Evolutionary conservation across 2,329 filamentous ascomycete genomes (phyloP).

Genomic region (Fusarium hainanense): DNA sequence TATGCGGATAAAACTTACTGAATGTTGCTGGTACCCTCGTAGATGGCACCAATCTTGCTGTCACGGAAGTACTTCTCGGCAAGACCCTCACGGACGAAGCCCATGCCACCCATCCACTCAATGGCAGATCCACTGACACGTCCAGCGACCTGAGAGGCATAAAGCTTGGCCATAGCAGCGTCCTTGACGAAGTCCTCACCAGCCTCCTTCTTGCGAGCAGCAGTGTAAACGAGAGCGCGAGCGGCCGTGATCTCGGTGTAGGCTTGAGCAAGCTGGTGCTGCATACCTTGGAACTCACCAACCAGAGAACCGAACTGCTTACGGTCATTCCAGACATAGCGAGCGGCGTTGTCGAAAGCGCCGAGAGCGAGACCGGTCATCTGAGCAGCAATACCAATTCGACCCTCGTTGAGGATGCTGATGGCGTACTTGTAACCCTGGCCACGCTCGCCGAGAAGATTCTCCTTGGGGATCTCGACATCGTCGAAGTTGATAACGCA

Average conservation of each 20-base stretch:
- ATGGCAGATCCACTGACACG: conserved; percentile 86
- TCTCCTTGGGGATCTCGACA: conserved; percentile 87
- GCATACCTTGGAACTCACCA: conserved; percentile 98
- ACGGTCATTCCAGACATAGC: conserved; percentile 97
- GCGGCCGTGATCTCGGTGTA: conserved; percentile 95
- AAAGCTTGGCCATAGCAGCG: conserved; percentile 98
- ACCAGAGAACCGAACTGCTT: conserved; percentile 95
- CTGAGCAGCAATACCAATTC: conserved; percentile 97
- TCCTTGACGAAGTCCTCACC: conserved; percentile 95
- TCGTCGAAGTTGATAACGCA: conserved; percentile 99
- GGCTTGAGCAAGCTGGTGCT: conserved; percentile 96
- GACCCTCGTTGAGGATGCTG: conserved; percentile 90
- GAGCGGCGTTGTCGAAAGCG: conserved; percentile 91
- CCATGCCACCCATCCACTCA: conserved; percentile 99
- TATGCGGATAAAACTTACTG: conserved; percentile 60
- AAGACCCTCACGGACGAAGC: conserved; percentile 94
- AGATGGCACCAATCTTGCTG: conserved; percentile 98
- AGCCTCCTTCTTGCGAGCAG: conserved; percentile 96
- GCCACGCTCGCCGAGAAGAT: conserved; percentile 87
- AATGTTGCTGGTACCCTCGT: conserved; percentile 88
- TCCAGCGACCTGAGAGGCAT: conserved; percentile 90
- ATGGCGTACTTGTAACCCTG: conserved; percentile 99
- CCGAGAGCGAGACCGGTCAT: conserved; percentile 98
- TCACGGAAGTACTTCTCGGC: conserved; percentile 99
- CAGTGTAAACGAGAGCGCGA: conserved; percentile 93